Percentiles rank a stretch among this genome's conserved stretches.
phyloP scores from a whole-genome alignment of 441 rosid genomes.

The Breynia disticha region DNA sequence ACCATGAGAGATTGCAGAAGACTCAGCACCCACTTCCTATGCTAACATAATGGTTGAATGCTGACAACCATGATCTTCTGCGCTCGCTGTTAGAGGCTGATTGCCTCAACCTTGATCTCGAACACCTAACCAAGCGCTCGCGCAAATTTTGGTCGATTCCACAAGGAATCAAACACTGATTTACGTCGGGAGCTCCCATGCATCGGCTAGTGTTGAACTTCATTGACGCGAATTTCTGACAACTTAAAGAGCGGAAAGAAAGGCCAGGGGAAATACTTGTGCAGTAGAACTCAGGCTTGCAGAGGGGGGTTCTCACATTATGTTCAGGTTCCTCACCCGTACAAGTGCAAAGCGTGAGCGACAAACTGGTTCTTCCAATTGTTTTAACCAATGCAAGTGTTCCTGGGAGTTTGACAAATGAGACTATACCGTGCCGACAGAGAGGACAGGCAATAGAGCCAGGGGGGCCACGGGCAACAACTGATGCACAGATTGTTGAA shows the following conservation, averaged over 20 bases:
- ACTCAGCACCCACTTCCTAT: too few relatives aligned
- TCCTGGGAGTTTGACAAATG: constrained; percentile 59
- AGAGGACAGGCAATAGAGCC: constrained; percentile 94
- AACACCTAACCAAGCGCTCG: constrained; percentile 29
- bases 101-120: constrained; percentile 46
- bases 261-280: constrained; percentile 45
- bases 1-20: too few relatives aligned
- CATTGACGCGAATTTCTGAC: constrained; percentile 59
- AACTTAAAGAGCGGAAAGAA: constrained; percentile 64
- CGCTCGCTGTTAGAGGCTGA: constrained; percentile 36
- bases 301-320: constrained; percentile 48
- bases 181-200: constrained; percentile 55
- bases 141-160: constrained; percentile 21
- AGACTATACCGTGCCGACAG: constrained; percentile 76
- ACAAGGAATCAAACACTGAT: constrained; percentile 37
- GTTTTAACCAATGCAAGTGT: constrained; percentile 31
- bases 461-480: constrained; percentile 35
- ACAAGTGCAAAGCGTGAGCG: constrained; percentile 67
- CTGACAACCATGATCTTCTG: constrained; percentile 66
- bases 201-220: constrained; percentile 53
- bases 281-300: constrained; percentile 55
- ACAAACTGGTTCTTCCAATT: constrained; percentile 58
- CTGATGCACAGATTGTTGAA: constrained; percentile 48
- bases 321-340: constrained; percentile 51
- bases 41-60: constrained; percentile 36